A percentile compares a stretch with the other conserved stretches of the same genome.
Conservation (phyloP, 2,329 filamentous ascomycete species). For the Monosporascus sp. region DNA sequence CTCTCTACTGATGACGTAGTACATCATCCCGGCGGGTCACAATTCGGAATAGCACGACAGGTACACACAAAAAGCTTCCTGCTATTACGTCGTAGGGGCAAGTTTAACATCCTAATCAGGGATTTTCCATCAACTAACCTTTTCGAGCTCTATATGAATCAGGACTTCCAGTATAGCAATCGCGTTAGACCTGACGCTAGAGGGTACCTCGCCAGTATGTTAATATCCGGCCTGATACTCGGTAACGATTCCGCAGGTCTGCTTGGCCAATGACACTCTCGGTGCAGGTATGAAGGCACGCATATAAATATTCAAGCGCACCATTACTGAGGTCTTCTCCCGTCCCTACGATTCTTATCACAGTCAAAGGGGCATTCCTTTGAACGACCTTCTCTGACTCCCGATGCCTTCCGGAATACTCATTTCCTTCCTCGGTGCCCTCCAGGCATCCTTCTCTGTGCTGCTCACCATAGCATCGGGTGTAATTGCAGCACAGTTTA, state of each 20-base stretch:
- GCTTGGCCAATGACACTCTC: no score
- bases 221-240: no score
- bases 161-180: no score
- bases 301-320: no score
- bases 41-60: not conserved
- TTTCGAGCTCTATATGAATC: no score
- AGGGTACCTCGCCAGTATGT: no score
- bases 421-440: conserved; percentile 22
- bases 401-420: conserved; percentile 11
- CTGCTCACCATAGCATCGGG: conserved; percentile 23
- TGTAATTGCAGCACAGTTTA: conserved; percentile 15
- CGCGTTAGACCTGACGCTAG: no score
- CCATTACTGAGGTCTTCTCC: no score
- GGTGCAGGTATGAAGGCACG: no score
- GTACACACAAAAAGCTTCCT: not conserved
- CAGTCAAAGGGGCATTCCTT: not conserved
- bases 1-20: not conserved
- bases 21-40: not conserved
- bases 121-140: not conserved
- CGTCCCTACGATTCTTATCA: no score
- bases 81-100: no score
- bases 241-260: no score
- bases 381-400: not conserved
- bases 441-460: conserved; percentile 24
- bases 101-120: not conserved